Evolutionary conservation across 768 basidiomycete genomes (phyloP).

Genomic region (Crepidotus variabilis): DNA sequence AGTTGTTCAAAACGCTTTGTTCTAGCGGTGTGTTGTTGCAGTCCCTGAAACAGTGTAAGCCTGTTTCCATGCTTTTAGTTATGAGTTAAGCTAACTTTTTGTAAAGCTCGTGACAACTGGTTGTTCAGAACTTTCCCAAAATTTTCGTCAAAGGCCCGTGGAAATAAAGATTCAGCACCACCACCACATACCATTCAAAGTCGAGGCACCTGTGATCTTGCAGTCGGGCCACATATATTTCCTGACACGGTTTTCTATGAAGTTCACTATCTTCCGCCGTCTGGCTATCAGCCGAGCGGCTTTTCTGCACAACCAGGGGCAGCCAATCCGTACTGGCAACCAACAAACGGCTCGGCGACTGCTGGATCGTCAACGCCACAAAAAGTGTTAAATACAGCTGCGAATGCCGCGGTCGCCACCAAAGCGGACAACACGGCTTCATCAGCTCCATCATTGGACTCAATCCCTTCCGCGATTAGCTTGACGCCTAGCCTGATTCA

Average conservation of each 20-base stretch:
- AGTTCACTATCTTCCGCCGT: slow-evolving; percentile 56
- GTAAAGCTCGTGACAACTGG: slow-evolving; percentile 71
- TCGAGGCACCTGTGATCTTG: slow-evolving; percentile 65
- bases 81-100: not conserved
- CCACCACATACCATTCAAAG: slow-evolving; percentile 66
- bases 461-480: slow-evolving; percentile 38
- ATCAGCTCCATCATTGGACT: slow-evolving; percentile 34
- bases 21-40: slow-evolving; percentile 60
- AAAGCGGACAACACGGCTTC: slow-evolving; percentile 13
- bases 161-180: slow-evolving; percentile 52
- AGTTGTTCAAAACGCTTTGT: not conserved
- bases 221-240: slow-evolving; percentile 76
- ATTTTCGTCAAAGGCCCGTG: slow-evolving; percentile 64
- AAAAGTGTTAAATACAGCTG: slow-evolving; percentile 9
- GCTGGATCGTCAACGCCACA: slow-evolving; percentile 2
- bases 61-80: not conserved
- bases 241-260: slow-evolving; percentile 67
- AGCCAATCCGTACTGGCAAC: slow-evolving; percentile 19
- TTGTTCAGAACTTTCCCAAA: slow-evolving; percentile 63
- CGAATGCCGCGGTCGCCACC: slow-evolving; percentile 13
- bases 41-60: slow-evolving; percentile 68
- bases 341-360: slow-evolving; percentile 5
- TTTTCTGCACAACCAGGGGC: slow-evolving; percentile 19
- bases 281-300: slow-evolving; percentile 24
- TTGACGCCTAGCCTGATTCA: slow-evolving; percentile 57